A percentile compares a stretch with the other conserved stretches of the same genome.
Evolutionary conservation across 2,329 filamentous ascomycete species (phyloP).

Genomic region (Diaporthe citri): DNA sequence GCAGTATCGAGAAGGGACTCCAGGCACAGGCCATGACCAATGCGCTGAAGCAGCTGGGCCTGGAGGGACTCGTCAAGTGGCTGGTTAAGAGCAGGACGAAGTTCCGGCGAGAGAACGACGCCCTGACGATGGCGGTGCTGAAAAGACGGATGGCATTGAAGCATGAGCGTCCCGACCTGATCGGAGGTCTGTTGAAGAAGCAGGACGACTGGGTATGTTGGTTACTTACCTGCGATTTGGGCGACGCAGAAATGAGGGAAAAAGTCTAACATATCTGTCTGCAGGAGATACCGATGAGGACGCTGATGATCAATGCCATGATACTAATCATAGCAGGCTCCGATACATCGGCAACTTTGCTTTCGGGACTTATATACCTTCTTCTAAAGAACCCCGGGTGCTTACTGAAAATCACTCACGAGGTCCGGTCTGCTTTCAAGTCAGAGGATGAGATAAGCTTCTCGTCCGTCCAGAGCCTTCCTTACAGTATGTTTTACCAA

Average conservation of each 20-base stretch:
- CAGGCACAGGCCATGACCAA: conserved; percentile 12
- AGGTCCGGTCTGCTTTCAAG: conserved; percentile 53
- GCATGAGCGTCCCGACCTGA: conserved; percentile 44
- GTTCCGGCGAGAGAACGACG: not conserved
- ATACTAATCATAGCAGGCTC: conserved; percentile 49
- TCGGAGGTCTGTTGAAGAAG: conserved; percentile 44
- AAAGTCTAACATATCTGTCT: not conserved
- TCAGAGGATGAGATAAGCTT: conserved; percentile 53
- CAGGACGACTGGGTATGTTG: conserved; percentile 40
- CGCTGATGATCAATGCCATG: conserved; percentile 33
- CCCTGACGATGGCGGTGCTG: conserved; percentile 28
- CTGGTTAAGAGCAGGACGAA: conserved; percentile 5
- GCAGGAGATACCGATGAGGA: conserved; percentile 39
- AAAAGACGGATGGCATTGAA: conserved; percentile 41
- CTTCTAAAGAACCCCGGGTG: conserved; percentile 49
- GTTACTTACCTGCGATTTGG: not conserved
- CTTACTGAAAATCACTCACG: conserved; percentile 50
- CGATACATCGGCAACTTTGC: conserved; percentile 51
- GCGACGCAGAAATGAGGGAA: too few species aligned
- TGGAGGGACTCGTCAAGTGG: conserved; percentile 32
- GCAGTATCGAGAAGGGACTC: conserved; percentile 45
- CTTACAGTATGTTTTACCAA: conserved; percentile 54
- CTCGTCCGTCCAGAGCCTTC: conserved; percentile 46
- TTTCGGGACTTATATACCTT: conserved; percentile 47
- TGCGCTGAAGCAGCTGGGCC: conserved; percentile 36